Conservation (phyloP, 2,329 filamentous ascomycete species). For the Penicillium hordei region DNA sequence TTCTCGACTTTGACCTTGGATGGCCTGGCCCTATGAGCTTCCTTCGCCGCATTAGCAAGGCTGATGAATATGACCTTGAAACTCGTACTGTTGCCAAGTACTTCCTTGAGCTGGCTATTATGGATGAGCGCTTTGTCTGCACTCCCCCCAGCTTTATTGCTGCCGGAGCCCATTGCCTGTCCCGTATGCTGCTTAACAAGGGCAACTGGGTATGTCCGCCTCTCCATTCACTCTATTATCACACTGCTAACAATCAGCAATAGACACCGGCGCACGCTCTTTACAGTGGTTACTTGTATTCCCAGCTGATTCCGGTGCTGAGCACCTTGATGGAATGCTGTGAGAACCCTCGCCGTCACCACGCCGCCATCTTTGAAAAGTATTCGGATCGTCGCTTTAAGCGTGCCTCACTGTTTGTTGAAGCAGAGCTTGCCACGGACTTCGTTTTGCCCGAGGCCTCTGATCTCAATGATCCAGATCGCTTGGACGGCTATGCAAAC, state of each 20-base stretch:
- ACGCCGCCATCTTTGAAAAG: slow-evolving; percentile 85
- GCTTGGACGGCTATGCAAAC: slow-evolving; percentile 20
- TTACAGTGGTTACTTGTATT: slow-evolving; percentile 90
- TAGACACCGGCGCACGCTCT: slow-evolving; percentile 80
- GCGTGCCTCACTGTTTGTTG: slow-evolving; percentile 76
- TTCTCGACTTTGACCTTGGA: slow-evolving; percentile 92
- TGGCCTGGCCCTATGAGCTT: slow-evolving; percentile 99
- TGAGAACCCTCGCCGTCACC: slow-evolving; percentile 75
- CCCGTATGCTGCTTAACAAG: slow-evolving; percentile 83
- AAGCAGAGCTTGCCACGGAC: slow-evolving; percentile 66
- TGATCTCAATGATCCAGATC: slow-evolving; percentile 15
- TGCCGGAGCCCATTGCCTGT: slow-evolving; percentile 88
- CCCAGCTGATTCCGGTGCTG: slow-evolving; percentile 76
- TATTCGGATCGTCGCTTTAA: slow-evolving; percentile 88
- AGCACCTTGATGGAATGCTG: slow-evolving; percentile 84
- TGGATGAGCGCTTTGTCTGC: slow-evolving; percentile 96
- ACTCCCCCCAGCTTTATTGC: slow-evolving; percentile 87
- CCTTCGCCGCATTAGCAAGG: slow-evolving; percentile 93
- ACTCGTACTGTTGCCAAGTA: slow-evolving; percentile 96
- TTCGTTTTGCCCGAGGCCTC: slow-evolving; percentile 51
- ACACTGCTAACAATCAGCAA: slow-evolving; percentile 19
- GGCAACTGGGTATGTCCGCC: slow-evolving; percentile 78
- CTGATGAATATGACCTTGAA: slow-evolving; percentile 94
- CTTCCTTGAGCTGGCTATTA: slow-evolving; percentile 92
- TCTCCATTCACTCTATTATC: neutral